Conservation (phyloP, 2,329 filamentous ascomycete species). For the Calonectria leucothoes region DNA sequence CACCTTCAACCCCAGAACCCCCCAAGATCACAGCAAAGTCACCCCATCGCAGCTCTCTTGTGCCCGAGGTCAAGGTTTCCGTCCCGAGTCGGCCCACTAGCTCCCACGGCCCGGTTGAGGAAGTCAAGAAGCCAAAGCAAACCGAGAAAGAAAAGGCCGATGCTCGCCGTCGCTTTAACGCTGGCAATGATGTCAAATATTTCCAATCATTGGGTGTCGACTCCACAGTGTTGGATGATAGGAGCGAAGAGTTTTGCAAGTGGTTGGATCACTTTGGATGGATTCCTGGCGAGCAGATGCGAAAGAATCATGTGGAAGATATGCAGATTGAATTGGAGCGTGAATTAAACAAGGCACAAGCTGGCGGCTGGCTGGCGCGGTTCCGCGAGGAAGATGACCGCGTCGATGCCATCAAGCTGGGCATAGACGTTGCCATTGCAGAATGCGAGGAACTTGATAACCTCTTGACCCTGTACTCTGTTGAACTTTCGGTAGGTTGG, state of each 20-base stretch:
- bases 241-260: conserved; percentile 83
- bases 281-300: conserved; percentile 80
- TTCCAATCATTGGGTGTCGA: conserved; percentile 83
- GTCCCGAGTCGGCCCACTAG: conserved; percentile 57
- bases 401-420: conserved; percentile 84
- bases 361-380: conserved; percentile 90
- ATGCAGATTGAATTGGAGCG: conserved; percentile 86
- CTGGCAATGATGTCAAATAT: conserved; percentile 83
- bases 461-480: conserved; percentile 90
- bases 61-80: conserved; percentile 71
- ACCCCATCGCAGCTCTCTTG: conserved; percentile 49
- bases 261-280: conserved; percentile 90
- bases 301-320: conserved; percentile 80
- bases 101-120: conserved; percentile 51
- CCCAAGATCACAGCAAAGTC: conserved; percentile 43
- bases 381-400: conserved; percentile 89
- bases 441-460: conserved; percentile 98
- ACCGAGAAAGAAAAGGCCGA: conserved; percentile 46
- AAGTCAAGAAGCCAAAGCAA: conserved; percentile 47
- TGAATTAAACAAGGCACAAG: conserved; percentile 90
- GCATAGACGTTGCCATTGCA: conserved; percentile 89
- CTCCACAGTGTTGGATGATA: conserved; percentile 77
- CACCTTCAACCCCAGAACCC: conserved; percentile 10
- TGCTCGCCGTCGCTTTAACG: conserved; percentile 70
- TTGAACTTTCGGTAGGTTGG: conserved; percentile 84